phyloP scores from a whole-genome alignment of 208 protist species.

The Crithidia expoeki region DNA sequence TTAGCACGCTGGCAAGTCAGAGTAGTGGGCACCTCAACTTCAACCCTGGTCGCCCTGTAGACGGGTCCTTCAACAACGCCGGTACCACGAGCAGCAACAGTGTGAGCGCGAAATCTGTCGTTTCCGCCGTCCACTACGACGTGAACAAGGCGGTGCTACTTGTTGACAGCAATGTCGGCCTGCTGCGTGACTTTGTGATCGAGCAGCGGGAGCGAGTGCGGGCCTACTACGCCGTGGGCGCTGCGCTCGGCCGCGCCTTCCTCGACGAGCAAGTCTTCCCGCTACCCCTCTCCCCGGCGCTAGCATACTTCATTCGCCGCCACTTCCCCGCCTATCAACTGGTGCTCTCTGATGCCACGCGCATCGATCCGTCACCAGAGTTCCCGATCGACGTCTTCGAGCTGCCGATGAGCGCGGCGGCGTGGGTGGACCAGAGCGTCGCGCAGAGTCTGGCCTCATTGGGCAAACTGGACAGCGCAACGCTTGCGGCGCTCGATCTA shows the following conservation, averaged over 20 bases:
- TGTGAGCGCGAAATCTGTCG: background rate
- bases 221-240: constrained; percentile 76
- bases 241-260: constrained; percentile 81
- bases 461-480: constrained; percentile 36
- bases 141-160: constrained; percentile 20
- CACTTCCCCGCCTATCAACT: constrained; percentile 47
- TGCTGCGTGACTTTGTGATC: constrained; percentile 52
- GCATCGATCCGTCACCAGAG: constrained; percentile 34
- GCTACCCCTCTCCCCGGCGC: constrained; percentile 64
- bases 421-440: constrained; percentile 64
- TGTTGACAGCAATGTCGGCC: constrained; percentile 26
- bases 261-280: constrained; percentile 79
- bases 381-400: constrained; percentile 71
- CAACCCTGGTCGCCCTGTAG: background rate
- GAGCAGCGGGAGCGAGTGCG: constrained; percentile 46
- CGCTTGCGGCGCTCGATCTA: constrained; percentile 60
- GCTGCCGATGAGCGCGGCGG: constrained; percentile 53
- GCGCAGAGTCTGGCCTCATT: constrained; percentile 56
- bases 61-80: constrained; percentile 7
- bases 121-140: constrained; percentile 11
- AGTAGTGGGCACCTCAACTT: background rate
- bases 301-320: constrained; percentile 69
- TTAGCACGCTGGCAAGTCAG: background rate
- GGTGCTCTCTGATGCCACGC: constrained; percentile 27
- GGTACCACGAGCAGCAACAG: constrained; percentile 7